Evolutionary conservation across 768 basidiomycete species (phyloP), one percentile per base, ranked within the genome.

Genomic region (Boletus rex-veris): DNA sequence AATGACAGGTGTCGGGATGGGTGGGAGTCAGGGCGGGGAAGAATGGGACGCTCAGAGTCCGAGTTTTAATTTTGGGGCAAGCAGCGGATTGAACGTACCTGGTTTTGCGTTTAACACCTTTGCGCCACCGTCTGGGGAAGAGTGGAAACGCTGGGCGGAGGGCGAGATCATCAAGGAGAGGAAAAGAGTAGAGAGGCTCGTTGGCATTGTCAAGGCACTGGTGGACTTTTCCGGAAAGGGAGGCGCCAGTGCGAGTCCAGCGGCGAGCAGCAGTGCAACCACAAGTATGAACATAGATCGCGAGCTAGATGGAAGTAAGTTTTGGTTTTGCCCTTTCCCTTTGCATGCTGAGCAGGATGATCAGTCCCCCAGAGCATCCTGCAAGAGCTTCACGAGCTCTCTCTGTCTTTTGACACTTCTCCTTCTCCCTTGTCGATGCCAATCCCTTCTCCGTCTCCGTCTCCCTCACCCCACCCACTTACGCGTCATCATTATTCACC

Each of bases 151-250:
- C 18, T 69, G 68, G 68, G 70, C 68, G 5, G 61, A 64, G 16
- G 41, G 57, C 28, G 68, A 69, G 78, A 83, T 50, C 73, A 72
- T 58, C 72, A 90, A 31, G 5, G 89, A 90, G 67, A 76, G 79
- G 49, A 75, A 78, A 45, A 81, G 82, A 63, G 78, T 82, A 11
- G 86, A 86, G 56, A 80, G 78, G 53, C 74, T 90, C 30, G 79
- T 82, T 0, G 68, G 73, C 42, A 72, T 86, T 26, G 77, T 89
- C 28, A 80, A 80, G 50, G 70, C 77, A 10, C 67, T 90, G 53
- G 86, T 84, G 76, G 86, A 90, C 9, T 73, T 79, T 10, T 75
- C 86, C 26, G 75, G 75, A 38, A 81, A 71, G 55, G 64, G 83
- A 11, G 43, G 48, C 3, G 44, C 11, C 10, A 24, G 40, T n/a